Evolutionary conservation across 2,329 filamentous ascomycete species (phyloP), one percentile per base, ranked within the genome.

Genomic region (Mycogone perniciosa): DNA sequence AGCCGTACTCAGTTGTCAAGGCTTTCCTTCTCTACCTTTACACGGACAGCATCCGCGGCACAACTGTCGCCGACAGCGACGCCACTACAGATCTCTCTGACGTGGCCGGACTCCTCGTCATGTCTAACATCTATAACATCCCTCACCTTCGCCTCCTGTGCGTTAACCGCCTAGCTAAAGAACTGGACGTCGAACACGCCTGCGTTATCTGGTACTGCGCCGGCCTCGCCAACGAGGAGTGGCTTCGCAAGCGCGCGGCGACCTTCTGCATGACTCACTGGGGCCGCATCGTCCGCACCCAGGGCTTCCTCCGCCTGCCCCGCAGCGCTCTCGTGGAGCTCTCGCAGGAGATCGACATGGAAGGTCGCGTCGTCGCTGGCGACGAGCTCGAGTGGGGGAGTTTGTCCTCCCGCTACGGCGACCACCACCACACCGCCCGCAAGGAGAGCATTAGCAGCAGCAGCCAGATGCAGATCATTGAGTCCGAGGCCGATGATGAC

Each of bases 81-180:
- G 87, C 91, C 34, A 89, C 93, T 71, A 80, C 81, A 0, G 79
- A 85, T 44, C 80, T 96, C 20, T 82, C 85, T 31, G 91, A 96
- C 59, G 90, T 97, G 10, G 92, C 93, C 0, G 92, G 93, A 7
- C 82, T 99, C 68, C 79, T 99, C 3, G 92, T 99, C 57, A 95
- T 99, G 88, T 90, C 90, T 40, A 96, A 97, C 67, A 88, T 97
- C 43, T 99, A 99, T 71, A 92, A 96, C 64, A 95, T 99, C 73
- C 91, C 91, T 1, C 89, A 93, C 59, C 81, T 99, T 27, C 87
- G 92, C 20, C 80, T 96, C 6, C 77, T 97, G 1, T 96, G 92
- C 65, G 88, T 97, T 49, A 92, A 96, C 64, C 82, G 93, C 7
- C 78, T 99, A 4, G 86, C 88, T 50, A 87, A 89, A 55, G 93